These are phyloP conservation scores for Saururus chinensis DNA, from an alignment of 164 flowering plant genomes.

Conservation along the genomic window DNA sequence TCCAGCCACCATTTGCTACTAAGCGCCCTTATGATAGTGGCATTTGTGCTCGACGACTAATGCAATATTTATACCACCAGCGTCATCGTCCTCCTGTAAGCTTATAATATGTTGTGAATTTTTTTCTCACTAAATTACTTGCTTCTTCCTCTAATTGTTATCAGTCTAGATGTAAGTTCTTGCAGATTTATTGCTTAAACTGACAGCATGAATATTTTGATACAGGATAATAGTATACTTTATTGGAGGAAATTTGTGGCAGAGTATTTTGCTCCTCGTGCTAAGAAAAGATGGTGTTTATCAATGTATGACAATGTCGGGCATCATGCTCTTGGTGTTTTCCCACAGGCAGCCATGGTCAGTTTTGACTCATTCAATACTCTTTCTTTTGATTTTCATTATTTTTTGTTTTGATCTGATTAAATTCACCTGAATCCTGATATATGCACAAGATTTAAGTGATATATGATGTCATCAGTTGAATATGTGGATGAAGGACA, in stretches of 20 bases:
- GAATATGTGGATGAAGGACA: too few relatives aligned
- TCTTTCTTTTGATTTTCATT: neutral
- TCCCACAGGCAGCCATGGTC: conserved; percentile 91
- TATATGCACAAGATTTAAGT: too few relatives aligned
- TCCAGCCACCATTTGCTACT: conserved; percentile 37
- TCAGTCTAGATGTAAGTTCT: too few relatives aligned
- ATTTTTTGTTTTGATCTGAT: neutral
- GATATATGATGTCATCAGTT: too few relatives aligned
- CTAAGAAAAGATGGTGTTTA: conserved; percentile 96
- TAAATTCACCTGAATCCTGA: neutral
- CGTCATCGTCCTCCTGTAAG: conserved; percentile 78
- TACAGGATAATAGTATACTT: conserved; percentile 66
- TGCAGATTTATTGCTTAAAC: neutral
- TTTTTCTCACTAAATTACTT: too few relatives aligned
- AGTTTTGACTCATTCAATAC: conserved; percentile 9
- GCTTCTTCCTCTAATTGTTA: too few relatives aligned
- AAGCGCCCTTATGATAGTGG: conserved; percentile 80
- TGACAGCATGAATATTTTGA: neutral
- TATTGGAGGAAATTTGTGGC: conserved; percentile 96
- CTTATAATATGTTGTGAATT: conserved; percentile 5
- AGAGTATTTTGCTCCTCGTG: conserved; percentile 87
- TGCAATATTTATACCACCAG: conserved; percentile 95
- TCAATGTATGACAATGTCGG: conserved; percentile 90
- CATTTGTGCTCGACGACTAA: conserved; percentile 81
- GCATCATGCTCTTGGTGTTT: conserved; percentile 84